Conservation (phyloP, 257 asterid genomes). For the Solanum medicagineum region DNA sequence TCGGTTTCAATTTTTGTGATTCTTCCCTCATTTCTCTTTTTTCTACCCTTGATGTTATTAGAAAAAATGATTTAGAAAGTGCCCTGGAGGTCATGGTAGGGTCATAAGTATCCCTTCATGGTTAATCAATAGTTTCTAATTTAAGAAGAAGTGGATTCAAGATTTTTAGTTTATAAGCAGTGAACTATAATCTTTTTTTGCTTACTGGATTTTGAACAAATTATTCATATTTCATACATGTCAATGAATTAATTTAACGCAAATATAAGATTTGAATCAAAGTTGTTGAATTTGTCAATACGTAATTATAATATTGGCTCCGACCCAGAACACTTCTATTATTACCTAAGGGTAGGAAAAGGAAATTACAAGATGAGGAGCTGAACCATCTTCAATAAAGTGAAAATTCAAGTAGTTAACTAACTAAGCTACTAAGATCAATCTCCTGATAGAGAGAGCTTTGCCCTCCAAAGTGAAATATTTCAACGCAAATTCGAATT, state of each 20-base stretch:
- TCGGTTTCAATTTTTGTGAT: not conserved
- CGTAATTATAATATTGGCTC: not conserved
- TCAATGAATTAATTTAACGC: not conserved
- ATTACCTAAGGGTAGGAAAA: too few species aligned
- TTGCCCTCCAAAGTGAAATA: too few species aligned
- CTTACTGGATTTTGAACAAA: not conserved
- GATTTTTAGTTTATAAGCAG: not conserved
- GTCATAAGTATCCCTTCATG: not conserved
- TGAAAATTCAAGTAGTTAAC: too few species aligned
- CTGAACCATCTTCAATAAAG: too few species aligned
- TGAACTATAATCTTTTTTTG: not conserved
- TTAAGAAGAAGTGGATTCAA: not conserved
- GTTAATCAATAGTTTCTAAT: not conserved
- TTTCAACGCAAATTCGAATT: too few species aligned
- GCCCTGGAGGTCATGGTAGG: too few species aligned
- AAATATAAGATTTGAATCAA: not conserved
- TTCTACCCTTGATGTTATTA: not conserved
- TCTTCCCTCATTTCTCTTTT: not conserved
- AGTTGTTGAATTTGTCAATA: not conserved
- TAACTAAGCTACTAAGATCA: too few species aligned
- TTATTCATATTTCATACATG: not conserved
- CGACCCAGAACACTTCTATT: too few species aligned
- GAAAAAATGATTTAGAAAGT: not conserved
- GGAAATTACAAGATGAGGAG: too few species aligned
- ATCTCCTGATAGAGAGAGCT: too few species aligned